These are phyloP conservation scores for Xerocomellus chrysenteron DNA, from an alignment of 768 basidiomycete genomes.

Conservation along the genomic window DNA sequence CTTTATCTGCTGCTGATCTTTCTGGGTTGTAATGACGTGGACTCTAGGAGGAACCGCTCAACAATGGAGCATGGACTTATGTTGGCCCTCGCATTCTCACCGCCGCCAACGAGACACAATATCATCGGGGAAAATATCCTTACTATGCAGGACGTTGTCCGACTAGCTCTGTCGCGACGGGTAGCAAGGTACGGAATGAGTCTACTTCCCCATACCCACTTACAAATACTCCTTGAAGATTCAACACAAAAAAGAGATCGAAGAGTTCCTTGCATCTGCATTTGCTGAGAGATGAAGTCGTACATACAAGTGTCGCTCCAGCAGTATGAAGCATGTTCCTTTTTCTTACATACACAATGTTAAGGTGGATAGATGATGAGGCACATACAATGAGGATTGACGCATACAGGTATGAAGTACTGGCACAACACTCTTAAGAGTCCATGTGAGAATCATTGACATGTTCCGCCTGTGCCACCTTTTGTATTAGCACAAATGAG, in stretches of 20 bases:
- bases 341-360: not conserved
- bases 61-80: constrained; percentile 98
- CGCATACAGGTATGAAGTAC: no score
- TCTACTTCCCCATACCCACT: not conserved
- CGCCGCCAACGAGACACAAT: constrained; percentile 83
- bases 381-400: not conserved
- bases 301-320: not conserved
- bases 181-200: constrained; percentile 65
- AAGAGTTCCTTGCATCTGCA: constrained; percentile 63
- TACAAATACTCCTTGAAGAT: constrained; percentile 36
- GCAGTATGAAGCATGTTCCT: not conserved
- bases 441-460: no score
- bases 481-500: no score
- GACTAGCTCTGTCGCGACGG: constrained; percentile 88
- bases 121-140: constrained; percentile 91
- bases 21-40: constrained; percentile 1
- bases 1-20: not conserved
- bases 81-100: constrained; percentile 92
- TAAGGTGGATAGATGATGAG: constrained; percentile 4
- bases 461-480: no score
- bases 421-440: no score
- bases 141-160: constrained; percentile 91
- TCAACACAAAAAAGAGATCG: constrained; percentile 91
- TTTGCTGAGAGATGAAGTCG: constrained; percentile 39
- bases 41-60: constrained; percentile 84